phyloP scores from a whole-genome alignment of 139 green algal genomes.

The Chlorella vulgaris region DNA sequence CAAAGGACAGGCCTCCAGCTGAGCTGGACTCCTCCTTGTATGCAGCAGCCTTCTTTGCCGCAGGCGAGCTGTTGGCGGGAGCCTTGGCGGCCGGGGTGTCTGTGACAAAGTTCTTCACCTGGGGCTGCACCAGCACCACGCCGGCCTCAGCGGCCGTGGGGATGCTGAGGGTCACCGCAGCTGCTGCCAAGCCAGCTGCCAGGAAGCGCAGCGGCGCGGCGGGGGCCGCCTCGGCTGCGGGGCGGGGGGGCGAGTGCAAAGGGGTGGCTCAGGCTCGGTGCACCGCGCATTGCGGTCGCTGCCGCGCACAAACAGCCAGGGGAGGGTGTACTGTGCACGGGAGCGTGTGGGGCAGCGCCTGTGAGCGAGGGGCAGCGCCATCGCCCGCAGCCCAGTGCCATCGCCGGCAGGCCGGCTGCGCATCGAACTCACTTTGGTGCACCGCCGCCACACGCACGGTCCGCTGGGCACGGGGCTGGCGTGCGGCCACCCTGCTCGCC shows the following conservation, averaged over 20 bases:
- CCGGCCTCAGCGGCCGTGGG: conserved; percentile 26
- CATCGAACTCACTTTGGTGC: conserved; percentile 1
- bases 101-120: conserved; percentile 54
- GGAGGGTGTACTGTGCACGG: no score
- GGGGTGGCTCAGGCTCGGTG: background rate
- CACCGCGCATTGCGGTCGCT: background rate
- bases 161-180: background rate
- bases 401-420: no score
- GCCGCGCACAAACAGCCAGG: no score
- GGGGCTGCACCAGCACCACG: conserved; percentile 38
- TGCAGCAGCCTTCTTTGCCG: conserved; percentile 43
- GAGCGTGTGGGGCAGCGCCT: no score
- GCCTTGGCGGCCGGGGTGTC: conserved; percentile 21
- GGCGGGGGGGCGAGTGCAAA: background rate
- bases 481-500: background rate
- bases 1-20: conserved; percentile 24
- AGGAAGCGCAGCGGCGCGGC: conserved; percentile 26
- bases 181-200: conserved; percentile 24
- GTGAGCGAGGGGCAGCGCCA: no score
- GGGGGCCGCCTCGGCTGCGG: conserved; percentile 4
- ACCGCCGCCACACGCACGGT: background rate
- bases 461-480: background rate
- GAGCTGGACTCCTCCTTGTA: conserved; percentile 38
- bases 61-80: no score
- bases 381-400: no score